Base-by-base conservation (phyloP, 2,329 filamentous ascomycete species). In the Talaromyces atroroseus region DNA sequence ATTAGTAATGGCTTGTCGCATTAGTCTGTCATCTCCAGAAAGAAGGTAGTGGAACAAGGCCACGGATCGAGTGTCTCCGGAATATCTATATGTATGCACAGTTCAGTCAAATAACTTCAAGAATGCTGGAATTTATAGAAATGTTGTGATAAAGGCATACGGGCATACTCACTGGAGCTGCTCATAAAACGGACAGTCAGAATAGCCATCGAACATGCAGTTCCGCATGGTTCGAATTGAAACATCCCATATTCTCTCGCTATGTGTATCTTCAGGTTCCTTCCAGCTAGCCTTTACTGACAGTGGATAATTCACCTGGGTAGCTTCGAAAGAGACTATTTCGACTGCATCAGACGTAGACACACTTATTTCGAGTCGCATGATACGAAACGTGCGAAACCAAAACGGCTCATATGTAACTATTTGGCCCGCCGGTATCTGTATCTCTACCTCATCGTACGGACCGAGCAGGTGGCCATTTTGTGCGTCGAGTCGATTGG, bases 311-410 rank as follows among this genome's bases (percentile, higher is more conserved):
- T 74, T 73, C 10, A 68, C 66, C 49, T 72, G 69, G 1, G 58
- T 67, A 1, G 66, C 68, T 1, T 61, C 51, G 6, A 75, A 63
- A 0, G 61, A 62, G 0, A 60, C 1, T 0, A 74, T 47, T 34
- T 65, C 55, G 2, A 72, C 62, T 1, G 64, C 59, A 8, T 56
- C 60, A 0, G 52, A 6, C 1, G 64, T 66, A 23, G 6, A 7
- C 11, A 67, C 60, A 0, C 51, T 56, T 11, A 74, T 61, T 21
- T 70, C 64, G 2, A 74, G 48, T 2, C 65, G 60, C 12, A 75
- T 48, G 5, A 74, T 49, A 1, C 71, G 68, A 29, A 75, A 74
- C 0, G 73, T 75, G 12, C 73, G 68, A 54, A 75, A 76, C 70
- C 71, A 73, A 54, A 74, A 75, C 1, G 73, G 73, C 47, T 74